Conservation (phyloP, 371 early-diverging fungal genomes). For the Mucor racemosus region DNA sequence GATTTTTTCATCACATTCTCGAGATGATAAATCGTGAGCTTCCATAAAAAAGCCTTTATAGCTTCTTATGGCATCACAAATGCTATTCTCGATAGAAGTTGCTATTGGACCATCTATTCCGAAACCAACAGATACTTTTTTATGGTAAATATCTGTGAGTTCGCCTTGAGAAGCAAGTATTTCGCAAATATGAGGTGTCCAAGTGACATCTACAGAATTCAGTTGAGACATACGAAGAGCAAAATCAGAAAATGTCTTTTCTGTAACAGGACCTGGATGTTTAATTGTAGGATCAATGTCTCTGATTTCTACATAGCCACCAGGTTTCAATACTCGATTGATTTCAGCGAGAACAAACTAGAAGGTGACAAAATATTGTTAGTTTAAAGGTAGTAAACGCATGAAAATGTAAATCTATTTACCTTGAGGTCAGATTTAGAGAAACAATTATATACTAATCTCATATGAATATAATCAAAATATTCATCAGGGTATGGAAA, state of each 20-base stretch:
- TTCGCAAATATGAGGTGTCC: conserved; percentile 31
- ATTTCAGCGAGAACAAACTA: conserved; percentile 32
- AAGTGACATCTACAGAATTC: conserved; percentile 35
- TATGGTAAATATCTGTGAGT: conserved; percentile 42
- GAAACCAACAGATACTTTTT: conserved; percentile 31
- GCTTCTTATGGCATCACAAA: conserved; percentile 14
- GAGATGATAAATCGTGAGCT: conserved; percentile 8
- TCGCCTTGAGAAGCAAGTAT: conserved; percentile 24
- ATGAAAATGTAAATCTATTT: conserved; percentile 20
- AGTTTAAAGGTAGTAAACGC: too few relatives aligned
- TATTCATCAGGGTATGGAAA: conserved; percentile 56
- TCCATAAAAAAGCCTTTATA: conserved; percentile 24
- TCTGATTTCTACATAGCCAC: conserved; percentile 58
- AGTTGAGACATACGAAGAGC: conserved; percentile 9
- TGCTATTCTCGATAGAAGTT: conserved; percentile 15
- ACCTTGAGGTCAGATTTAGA: conserved; percentile 37
- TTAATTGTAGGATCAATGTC: conserved; percentile 57
- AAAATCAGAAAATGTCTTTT: conserved; percentile 24
- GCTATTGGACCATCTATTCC: conserved; percentile 25
- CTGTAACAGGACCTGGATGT: conserved; percentile 55
- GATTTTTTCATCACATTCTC: conserved; percentile 17
- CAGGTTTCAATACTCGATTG: conserved; percentile 56
- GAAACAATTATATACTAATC: conserved; percentile 46
- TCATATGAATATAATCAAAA: conserved; percentile 64
- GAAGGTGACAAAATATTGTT: background rate